Evolutionary conservation across 176 grass and related monocot genomes (phyloP), one percentile per base, ranked within the genome.

Genomic region (Canna indica): DNA sequence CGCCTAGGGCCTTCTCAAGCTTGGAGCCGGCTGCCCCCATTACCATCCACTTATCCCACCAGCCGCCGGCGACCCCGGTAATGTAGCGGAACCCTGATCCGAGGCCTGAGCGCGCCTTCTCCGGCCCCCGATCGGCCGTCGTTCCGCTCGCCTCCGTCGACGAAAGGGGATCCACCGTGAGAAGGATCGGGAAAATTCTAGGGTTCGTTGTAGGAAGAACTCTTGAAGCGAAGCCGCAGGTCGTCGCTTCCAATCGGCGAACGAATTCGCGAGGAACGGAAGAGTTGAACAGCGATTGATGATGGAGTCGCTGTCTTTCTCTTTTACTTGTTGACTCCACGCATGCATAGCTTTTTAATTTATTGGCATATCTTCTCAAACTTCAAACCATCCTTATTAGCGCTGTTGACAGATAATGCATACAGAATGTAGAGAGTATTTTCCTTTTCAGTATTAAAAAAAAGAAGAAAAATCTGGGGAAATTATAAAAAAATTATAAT

Each of bases 1-100:
- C 95, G 7, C 95, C 90, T 29, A 99, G 89, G 26, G 95, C 90
- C 90, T 99, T 99, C 84, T 99, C 95, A 17, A 99, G 89, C 84
- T 99, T 99, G 59, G 90, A 99, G 65, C 95, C 95, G 18, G 84
- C 77, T 73, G 90, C 84, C 57, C 95, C 89, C 95, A 99, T 99
- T 53, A 90, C 86, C 82, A 90, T 85, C 90, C 86, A 94, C 86
- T 81, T 91, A 44, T 93, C 90, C 94, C 94, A 96, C 92, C 86
- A 96, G 70, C 88, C 88, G 47, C 78, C 80, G 78, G 84, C 84
- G 73, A 82, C 76, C 57, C 92, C 82, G 71, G 84, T 25, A 61
- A 96, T 73, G 86, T 88, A 91, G 76, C 89, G 88, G 65, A 96
- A 74, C 63, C 92, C 83, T 12, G 88, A 77, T n/a, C 88, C 85